Base-by-base conservation (phyloP, 306 rosid genomes). In the Quercus dentata region DNA sequence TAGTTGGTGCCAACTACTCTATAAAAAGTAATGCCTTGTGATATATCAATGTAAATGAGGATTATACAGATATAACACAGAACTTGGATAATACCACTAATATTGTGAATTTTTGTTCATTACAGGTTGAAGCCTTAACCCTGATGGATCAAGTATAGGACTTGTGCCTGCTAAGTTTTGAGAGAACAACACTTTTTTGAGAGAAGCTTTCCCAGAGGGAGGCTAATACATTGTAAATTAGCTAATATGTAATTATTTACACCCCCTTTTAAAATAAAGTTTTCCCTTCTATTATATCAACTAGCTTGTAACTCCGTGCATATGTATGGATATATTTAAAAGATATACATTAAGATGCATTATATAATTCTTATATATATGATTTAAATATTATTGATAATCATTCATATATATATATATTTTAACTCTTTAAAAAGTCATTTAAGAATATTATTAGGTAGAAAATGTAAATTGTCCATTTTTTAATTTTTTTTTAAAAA, bases 141-240 rank as follows among this genome's bases (percentile, higher is more conserved):
- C 4, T 38, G 46, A 38, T 38, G 46, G 33, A 55, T 55, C 49
- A 15, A 85, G 41, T 15, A 52, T 49, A 28, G 83, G 74, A 82
- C 82, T 38, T 13, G 59, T 64, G 83, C 87, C 89, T 77, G 83
- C 86, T 71, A 76, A 87, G 81, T 84, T 91, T 79, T 89, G 89
- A 28, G 82, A 79, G 87, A 83, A 76, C 79, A 19, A 54, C 33
- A 64, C 51, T 80, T 79, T 46, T 76, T 74, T 59, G 80, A 68
- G 86, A 83, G 80, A 81, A 69, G 82, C 44, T 68, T 80, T 86
- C 76, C 81, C 79, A 20, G 64, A 74, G 8, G 46, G 46, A 77
- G 81, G 81, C 84, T 76, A 71, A 78, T 89, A 74, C 79, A 38
- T 70, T 81, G 71, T 75, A 82, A 80, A 80, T n/a, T 76, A 58